phyloP scores from a whole-genome alignment of 352 stramenopile genomes.

The Globisporangium okanoganense region DNA sequence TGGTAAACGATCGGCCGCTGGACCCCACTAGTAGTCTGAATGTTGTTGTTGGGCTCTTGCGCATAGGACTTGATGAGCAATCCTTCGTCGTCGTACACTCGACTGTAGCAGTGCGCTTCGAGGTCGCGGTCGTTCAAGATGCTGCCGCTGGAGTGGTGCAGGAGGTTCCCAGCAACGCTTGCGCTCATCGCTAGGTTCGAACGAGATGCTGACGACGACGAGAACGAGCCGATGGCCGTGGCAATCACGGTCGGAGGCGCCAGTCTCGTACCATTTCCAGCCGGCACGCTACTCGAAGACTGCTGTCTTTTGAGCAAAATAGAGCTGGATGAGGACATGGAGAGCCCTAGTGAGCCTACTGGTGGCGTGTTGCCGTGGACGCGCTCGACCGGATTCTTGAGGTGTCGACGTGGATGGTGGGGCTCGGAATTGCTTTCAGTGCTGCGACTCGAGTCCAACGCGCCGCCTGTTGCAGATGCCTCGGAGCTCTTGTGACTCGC shows the following conservation, averaged over 20 bases:
- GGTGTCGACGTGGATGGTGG: constrained; percentile 32
- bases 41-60: constrained; percentile 3
- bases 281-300: neutral
- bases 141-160: neutral
- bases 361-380: constrained; percentile 23
- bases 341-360: neutral
- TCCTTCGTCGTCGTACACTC: constrained; percentile 13
- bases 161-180: neutral
- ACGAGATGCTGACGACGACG: neutral
- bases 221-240: neutral
- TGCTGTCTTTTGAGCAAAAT: constrained; percentile 8
- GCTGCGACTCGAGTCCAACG: constrained; percentile 12
- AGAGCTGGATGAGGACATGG: constrained; percentile 1
- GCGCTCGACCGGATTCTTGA: constrained; percentile 65
- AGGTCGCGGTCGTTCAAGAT: neutral
- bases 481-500: constrained; percentile 1
- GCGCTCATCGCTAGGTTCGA: neutral
- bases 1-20: neutral
- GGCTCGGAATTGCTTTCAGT: neutral
- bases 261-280: neutral
- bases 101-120: neutral
- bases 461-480: neutral
- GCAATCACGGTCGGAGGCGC: neutral
- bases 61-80: constrained; percentile 13
- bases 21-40: neutral